Evolutionary conservation across 768 basidiomycete species (phyloP).

Genomic region (Tulasnella sp.): DNA sequence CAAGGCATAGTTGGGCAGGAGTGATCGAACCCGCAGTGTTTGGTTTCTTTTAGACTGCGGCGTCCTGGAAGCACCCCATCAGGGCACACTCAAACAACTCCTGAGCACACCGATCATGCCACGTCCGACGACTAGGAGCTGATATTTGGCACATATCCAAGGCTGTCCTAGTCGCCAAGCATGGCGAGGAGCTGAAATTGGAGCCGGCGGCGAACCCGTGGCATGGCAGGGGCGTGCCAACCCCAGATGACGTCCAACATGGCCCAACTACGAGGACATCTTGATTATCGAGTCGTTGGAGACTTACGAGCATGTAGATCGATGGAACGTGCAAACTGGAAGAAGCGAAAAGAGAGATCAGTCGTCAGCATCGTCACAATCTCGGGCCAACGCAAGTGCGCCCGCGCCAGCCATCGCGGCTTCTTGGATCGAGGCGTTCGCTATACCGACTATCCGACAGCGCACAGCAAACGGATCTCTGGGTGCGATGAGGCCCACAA

Average conservation of each 20-base stretch:
- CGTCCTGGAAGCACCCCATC: not conserved
- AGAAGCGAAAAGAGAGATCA: not conserved
- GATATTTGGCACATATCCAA: conserved; percentile 18
- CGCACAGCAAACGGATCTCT: conserved; percentile 2
- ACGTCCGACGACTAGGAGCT: not conserved
- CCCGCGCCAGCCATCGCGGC: not conserved
- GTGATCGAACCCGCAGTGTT: not conserved
- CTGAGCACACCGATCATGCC: not conserved
- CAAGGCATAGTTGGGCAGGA: not conserved
- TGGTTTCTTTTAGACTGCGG: not conserved
- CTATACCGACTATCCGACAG: not conserved
- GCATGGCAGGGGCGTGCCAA: conserved; percentile 2
- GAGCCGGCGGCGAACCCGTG: conserved; percentile 25
- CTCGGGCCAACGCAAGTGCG: not conserved
- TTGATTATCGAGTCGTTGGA: conserved; percentile 23
- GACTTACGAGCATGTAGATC: conserved; percentile 69
- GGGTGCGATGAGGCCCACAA: not conserved
- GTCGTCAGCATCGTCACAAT: conserved; percentile 36
- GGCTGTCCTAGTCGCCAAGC: conserved; percentile 29
- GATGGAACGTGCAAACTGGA: conserved; percentile 75
- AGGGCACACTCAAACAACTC: not conserved
- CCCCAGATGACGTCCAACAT: not conserved
- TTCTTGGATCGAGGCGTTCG: not conserved
- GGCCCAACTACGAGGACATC: not conserved
- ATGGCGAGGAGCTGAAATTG: conserved; percentile 17